Evolutionary conservation across 371 early-diverging fungal genomes (phyloP).

Genomic region (Haplosporangium sp.): DNA sequence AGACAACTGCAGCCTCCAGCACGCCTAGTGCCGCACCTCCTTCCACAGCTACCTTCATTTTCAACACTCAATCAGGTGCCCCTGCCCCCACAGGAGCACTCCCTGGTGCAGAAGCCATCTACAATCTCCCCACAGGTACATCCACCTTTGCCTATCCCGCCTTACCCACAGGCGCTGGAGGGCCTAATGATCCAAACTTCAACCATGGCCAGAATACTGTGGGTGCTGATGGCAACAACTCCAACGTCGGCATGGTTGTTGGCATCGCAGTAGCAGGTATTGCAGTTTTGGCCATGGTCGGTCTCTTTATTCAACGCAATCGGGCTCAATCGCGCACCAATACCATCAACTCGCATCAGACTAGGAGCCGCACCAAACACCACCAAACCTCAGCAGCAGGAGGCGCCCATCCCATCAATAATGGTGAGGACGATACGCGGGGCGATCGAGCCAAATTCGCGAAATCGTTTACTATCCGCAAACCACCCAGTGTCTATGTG

Average conservation of each 20-base stretch:
- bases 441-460: conserved; percentile 34
- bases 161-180: conserved; percentile 17
- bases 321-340: conserved; percentile 25
- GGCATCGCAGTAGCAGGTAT: conserved; percentile 41
- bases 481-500: conserved; percentile 42
- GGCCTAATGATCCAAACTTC: conserved; percentile 40
- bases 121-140: conserved; percentile 34
- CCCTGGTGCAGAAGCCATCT: conserved; percentile 12
- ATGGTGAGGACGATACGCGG: conserved; percentile 25
- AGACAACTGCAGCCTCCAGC: too few relatives aligned
- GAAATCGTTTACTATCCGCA: conserved; percentile 51
- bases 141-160: conserved; percentile 17
- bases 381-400: conserved; percentile 2
- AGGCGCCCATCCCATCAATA: not conserved
- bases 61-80: not conserved
- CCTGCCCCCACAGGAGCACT: not conserved
- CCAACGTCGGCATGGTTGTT: conserved; percentile 33
- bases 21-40: too few relatives aligned
- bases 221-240: not conserved
- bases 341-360: conserved; percentile 40
- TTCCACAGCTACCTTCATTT: not conserved
- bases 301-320: conserved; percentile 40
- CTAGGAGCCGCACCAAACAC: conserved; percentile 27
- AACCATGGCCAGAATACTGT: conserved; percentile 7
- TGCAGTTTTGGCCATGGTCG: conserved; percentile 24